Evolutionary conservation across 2,329 filamentous ascomycete genomes (phyloP), one percentile per base, ranked within the genome.

Genomic region (Penicillium sp.): DNA sequence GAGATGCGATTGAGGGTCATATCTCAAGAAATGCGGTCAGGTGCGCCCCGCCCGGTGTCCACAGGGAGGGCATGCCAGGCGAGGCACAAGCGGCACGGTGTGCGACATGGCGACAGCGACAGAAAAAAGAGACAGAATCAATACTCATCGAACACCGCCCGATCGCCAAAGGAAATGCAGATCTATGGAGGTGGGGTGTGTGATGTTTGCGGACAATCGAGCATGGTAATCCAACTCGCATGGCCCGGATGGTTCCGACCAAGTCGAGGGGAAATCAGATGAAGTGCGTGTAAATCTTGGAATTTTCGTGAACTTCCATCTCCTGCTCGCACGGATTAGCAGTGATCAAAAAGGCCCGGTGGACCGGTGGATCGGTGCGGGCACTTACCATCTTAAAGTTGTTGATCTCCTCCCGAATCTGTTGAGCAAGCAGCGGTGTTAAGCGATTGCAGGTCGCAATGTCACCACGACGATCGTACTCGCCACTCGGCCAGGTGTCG

Each of bases 251-350:
- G 8, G 8, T 11, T 8, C 11, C 29, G 8, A 32, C 11, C 29
- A 32, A 32, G 29, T 32, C 29, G 5, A 32, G 51, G 53, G 25
- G 33, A 59, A 63, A 52, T 91, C 82, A 98, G 79, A 98, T 97
- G 81, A 98, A 98, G 80, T 98, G 93, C 62, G 93, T 98, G 78
- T 98, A 96, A 65, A 96, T 90, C 76, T 97, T 98, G 58, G 93
- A 97, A 68, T 86, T 88, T 73, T 97, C 93, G 70, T 98, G 93
- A 63, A 98, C 93, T 77, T 97, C 93, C 93, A 98, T 98, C 76
- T 98, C 93, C 93, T 97, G 53, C 35, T 24, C 12, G 35, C 60
- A 81, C 69, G 80, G 9, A 75, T 57, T 33, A 51, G 56, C 47
- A 45, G 46, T 4, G 29, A 2, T 3, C 18, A 38, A 33, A 12